Conservation (phyloP, 495 filamentous ascomycete species). For the Aspergillus cavernicola region DNA sequence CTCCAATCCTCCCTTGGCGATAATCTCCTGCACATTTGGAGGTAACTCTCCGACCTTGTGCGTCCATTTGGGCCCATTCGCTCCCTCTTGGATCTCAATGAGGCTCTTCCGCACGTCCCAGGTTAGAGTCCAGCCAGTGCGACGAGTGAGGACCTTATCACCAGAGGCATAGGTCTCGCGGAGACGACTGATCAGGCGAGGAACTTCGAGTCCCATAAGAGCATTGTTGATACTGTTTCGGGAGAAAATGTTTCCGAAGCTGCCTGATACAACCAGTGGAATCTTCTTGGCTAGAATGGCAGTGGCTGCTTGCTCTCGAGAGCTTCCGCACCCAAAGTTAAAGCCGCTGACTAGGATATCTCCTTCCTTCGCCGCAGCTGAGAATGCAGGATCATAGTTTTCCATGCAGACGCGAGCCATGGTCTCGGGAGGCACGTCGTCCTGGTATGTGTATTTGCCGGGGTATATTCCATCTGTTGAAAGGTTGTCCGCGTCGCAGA, state of each 20-base stretch:
- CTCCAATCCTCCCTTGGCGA: constrained; percentile 71
- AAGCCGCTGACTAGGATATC: constrained; percentile 85
- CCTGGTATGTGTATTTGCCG: constrained; percentile 59
- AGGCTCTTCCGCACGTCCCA: constrained; percentile 78
- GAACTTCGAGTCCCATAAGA: constrained; percentile 78
- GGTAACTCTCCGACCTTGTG: constrained; percentile 82
- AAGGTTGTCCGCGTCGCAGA: constrained; percentile 54
- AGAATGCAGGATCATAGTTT: constrained; percentile 81
- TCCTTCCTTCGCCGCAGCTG: constrained; percentile 50
- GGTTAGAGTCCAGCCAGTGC: constrained; percentile 83
- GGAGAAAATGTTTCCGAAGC: constrained; percentile 85
- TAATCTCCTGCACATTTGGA: constrained; percentile 86
- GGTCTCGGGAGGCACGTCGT: constrained; percentile 70
- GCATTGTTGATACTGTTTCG: constrained; percentile 93
- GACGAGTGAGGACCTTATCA: constrained; percentile 54
- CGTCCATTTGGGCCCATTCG: constrained; percentile 60
- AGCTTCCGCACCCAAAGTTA: constrained; percentile 86
- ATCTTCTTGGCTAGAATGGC: constrained; percentile 84
- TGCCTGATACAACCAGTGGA: constrained; percentile 76
- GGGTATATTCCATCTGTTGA: constrained; percentile 74
- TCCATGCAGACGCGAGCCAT: constrained; percentile 91
- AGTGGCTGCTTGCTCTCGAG: constrained; percentile 85
- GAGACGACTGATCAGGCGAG: constrained; percentile 64
- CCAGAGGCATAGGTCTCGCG: constrained; percentile 54
- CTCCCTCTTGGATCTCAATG: constrained; percentile 68